phyloP scores from a whole-genome alignment of 108 stramenopile genomes.

The Nitzschia sp. region DNA sequence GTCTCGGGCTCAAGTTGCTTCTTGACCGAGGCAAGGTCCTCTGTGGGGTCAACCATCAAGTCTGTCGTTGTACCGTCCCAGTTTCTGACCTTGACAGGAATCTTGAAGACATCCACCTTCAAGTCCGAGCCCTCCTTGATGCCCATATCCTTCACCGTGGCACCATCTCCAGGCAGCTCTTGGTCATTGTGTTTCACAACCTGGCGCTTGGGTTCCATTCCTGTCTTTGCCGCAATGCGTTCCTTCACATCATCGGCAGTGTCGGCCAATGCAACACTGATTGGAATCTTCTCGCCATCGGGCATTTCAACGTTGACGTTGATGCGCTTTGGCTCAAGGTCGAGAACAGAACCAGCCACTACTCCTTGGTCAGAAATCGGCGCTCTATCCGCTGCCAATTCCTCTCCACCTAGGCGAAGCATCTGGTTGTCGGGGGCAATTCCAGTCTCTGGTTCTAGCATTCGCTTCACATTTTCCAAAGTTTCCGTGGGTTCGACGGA shows the following conservation, averaged over 20 bases:
- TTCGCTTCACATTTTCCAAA: slow-evolving; percentile 3
- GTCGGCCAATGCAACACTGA: slow-evolving; percentile 9
- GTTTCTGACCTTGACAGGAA: slow-evolving; percentile 21
- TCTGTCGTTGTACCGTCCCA: slow-evolving; percentile 12
- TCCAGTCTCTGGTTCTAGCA: slow-evolving; percentile 27
- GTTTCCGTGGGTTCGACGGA: slow-evolving; percentile 10
- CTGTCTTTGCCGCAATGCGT: slow-evolving; percentile 20
- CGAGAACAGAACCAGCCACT: slow-evolving; percentile 14
- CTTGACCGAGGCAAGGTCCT: slow-evolving; percentile 17
- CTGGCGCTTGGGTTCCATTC: slow-evolving; percentile 17
- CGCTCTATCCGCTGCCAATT: slow-evolving; percentile 6
- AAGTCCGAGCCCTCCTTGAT: slow-evolving; percentile 11
- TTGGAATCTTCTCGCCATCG: slow-evolving; percentile 5
- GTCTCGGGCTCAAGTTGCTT: slow-evolving; percentile 16
- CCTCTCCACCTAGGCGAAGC: slow-evolving; percentile 7
- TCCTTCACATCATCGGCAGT: slow-evolving; percentile 8
- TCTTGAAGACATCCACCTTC: slow-evolving; percentile 19
- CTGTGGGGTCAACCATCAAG: slow-evolving; percentile 17
- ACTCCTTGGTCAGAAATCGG: slow-evolving; percentile 14
- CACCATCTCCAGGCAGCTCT: slow-evolving; percentile 12
- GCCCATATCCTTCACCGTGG: slow-evolving; percentile 12
- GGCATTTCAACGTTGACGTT: slow-evolving; percentile 20
- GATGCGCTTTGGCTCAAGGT: slow-evolving; percentile 23
- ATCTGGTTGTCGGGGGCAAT: slow-evolving; percentile 18
- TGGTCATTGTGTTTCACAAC: slow-evolving; percentile 13